Base-by-base conservation (phyloP, 108 stramenopile genomes). In the Nitzschia sp. region DNA sequence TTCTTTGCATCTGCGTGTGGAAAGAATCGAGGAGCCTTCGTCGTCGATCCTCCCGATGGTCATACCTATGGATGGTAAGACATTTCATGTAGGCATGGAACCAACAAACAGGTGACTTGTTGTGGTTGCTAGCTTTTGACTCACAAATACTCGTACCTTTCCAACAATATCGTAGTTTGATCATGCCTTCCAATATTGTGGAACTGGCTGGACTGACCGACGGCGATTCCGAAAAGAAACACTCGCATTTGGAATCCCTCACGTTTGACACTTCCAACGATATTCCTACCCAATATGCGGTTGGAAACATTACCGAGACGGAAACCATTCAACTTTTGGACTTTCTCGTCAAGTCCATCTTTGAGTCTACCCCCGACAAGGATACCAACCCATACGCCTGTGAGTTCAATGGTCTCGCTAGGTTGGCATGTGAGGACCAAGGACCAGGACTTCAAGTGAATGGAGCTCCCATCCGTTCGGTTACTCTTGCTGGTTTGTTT, bases 1-100 rank as follows among this genome's bases (percentile, higher is more conserved):
- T 65, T 90, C 54, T 95, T 93, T 77, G 95, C 92, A 0, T 53
- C 83, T 38, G 62, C 84, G 25, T 95, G 95, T 71, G 89, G 92
- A 15, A 72, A 68, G 42, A 95, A 95, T 71, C 88, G 95, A 7
- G 95, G 95, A 43, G 92, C 89, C 20, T 93, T 95, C 72, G 92
- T 93, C 3, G 42, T 91, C 43, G 75, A 93, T 48, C 92, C 92
- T 39, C 84, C 91, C 8, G 90, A 94, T 72, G 79, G 67, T 11
- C 37, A 76, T 9, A 70, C 56, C 12, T 79, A 66, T 42, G 67
- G 51, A 10, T 71, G 63, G 69, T 78, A 70, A 22, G 68, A 34
- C 5, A 34, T 34, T 34, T 5, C 5, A 34, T 34, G 29, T n/a
- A n/a, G n/a, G n/a, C n/a, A n/a, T n/a, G n/a, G n/a, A n/a, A 53